Conservation (phyloP, 768 basidiomycete genomes). For the Calocybe cyanea region DNA sequence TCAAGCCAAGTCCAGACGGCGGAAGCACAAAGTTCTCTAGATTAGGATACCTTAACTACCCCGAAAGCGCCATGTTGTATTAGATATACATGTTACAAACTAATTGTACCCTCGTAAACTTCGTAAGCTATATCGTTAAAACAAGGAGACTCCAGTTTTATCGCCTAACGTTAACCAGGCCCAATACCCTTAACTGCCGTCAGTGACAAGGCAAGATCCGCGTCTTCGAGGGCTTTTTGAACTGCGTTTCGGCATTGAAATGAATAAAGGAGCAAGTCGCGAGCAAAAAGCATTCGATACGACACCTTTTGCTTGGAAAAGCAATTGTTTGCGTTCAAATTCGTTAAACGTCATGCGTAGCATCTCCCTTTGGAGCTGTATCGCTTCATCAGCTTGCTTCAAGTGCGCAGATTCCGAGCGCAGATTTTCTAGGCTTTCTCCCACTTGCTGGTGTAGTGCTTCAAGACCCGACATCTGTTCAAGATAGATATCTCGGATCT, state of each 20-base stretch:
- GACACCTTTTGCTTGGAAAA: slow-evolving; percentile 42
- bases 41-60: not conserved
- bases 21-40: slow-evolving; percentile 6
- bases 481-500: slow-evolving; percentile 51
- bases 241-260: slow-evolving; percentile 23
- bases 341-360: slow-evolving; percentile 37
- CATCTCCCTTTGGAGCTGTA: slow-evolving; percentile 33
- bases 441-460: slow-evolving; percentile 51
- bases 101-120: too few relatives aligned
- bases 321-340: slow-evolving; percentile 37
- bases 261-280: not conserved
- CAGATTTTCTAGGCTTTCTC: slow-evolving; percentile 37
- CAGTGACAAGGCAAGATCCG: slow-evolving; percentile 32
- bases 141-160: not conserved
- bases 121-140: not conserved
- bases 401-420: slow-evolving; percentile 42
- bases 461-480: slow-evolving; percentile 62
- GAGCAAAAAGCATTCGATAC: not conserved
- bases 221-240: slow-evolving; percentile 38
- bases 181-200: slow-evolving; percentile 16
- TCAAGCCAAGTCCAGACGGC: slow-evolving; percentile 40
- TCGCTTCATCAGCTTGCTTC: slow-evolving; percentile 38
- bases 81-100: too few relatives aligned
- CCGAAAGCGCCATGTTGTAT: too few relatives aligned
- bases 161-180: not conserved